These are phyloP conservation scores for Coprinopsis cinerea DNA, from an alignment of 768 basidiomycete species.

Conservation along the genomic window DNA sequence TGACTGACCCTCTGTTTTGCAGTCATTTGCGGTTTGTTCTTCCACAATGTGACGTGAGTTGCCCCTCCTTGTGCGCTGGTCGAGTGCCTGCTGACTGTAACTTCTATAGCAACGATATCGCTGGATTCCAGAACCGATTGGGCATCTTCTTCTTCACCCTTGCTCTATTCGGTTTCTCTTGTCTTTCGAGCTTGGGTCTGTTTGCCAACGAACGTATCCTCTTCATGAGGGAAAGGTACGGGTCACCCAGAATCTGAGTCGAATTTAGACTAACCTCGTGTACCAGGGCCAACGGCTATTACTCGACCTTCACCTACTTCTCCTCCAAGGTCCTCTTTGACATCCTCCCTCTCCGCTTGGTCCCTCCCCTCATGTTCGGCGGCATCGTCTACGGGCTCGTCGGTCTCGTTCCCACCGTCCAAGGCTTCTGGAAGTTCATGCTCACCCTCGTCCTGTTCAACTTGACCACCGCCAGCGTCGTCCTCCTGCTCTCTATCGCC, in stretches of 20 bases:
- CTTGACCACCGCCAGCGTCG: conserved; percentile 88
- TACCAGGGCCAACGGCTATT: conserved; percentile 90
- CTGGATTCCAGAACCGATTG: conserved; percentile 93
- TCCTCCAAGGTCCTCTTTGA: conserved; percentile 97
- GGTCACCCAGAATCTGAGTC: background rate
- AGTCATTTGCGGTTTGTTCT: conserved; percentile 94
- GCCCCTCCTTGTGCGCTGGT: background rate
- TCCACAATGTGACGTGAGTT: conserved; percentile 73
- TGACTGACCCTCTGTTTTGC: conserved; percentile 6
- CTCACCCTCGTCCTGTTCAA: conserved; percentile 95
- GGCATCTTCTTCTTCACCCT: conserved; percentile 97
- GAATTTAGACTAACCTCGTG: background rate
- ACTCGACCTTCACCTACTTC: conserved; percentile 95
- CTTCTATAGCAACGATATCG: conserved; percentile 71
- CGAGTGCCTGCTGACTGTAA: background rate
- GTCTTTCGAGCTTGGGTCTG: conserved; percentile 85
- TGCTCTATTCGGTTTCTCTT: conserved; percentile 96
- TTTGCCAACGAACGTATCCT: conserved; percentile 94
- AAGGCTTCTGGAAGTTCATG: conserved; percentile 97
- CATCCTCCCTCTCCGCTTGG: conserved; percentile 87
- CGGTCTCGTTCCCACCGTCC: conserved; percentile 86
- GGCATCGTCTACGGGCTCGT: conserved; percentile 94
- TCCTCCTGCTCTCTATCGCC: conserved; percentile 84
- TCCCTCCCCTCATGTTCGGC: conserved; percentile 93
- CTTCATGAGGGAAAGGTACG: conserved; percentile 96